phyloP scores from a whole-genome alignment of 2,329 filamentous ascomycete species.

The Cercospora janseana region DNA sequence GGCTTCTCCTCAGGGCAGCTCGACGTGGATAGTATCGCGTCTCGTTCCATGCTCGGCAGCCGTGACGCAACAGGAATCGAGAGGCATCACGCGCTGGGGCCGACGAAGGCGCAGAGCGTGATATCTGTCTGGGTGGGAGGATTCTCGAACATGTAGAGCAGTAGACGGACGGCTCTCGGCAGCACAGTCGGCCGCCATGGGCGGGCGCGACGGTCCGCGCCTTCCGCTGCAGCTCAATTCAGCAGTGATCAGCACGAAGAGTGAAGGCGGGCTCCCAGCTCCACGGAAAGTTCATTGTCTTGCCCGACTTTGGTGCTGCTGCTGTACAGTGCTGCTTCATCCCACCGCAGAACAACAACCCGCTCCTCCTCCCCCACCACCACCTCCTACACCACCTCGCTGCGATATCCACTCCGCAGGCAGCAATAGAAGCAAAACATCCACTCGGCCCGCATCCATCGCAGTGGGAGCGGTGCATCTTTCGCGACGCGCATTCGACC shows the following conservation, averaged over 20 bases:
- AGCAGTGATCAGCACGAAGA: neutral
- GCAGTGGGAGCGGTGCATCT: neutral
- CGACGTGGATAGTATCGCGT: too few species aligned
- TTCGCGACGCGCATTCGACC: neutral
- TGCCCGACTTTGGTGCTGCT: neutral
- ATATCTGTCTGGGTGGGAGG: too few species aligned
- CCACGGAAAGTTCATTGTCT: slow-evolving; percentile 7
- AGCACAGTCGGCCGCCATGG: neutral
- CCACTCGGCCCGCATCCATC: neutral
- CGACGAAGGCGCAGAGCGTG: too few species aligned
- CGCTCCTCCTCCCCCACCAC: neutral
- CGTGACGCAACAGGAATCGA: too few species aligned
- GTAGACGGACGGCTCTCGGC: neutral
- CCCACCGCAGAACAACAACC: neutral
- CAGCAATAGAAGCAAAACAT: neutral
- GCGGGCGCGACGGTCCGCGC: neutral
- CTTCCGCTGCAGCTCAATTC: neutral
- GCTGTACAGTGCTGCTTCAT: neutral
- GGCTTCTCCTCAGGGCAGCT: too few species aligned
- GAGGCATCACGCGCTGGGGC: too few species aligned
- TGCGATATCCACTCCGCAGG: neutral
- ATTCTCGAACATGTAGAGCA: too few species aligned
- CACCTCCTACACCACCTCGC: neutral
- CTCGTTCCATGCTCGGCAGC: too few species aligned
- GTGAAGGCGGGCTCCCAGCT: neutral